Conservation (phyloP, 176 grass and related monocot species). For the Aegilops umbellulata region DNA sequence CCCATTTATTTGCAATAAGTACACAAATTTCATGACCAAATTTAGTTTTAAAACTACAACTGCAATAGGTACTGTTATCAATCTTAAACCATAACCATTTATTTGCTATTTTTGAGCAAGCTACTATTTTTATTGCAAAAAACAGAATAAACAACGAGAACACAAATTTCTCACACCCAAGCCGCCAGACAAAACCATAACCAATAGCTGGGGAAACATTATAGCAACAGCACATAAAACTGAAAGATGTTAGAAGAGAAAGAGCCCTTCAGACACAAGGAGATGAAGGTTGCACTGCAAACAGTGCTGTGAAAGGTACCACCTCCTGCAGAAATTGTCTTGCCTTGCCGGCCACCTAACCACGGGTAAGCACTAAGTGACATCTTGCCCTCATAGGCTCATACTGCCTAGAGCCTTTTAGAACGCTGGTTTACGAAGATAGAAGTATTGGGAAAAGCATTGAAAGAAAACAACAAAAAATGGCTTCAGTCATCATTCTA, state of each 20-base stretch:
- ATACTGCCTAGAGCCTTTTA: too few relatives aligned
- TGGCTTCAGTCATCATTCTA: not conserved
- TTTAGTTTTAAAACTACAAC: not conserved
- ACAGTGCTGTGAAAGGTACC: not conserved
- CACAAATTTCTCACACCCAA: not conserved
- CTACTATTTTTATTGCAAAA: constrained; percentile 7
- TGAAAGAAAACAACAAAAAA: not conserved
- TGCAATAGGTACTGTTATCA: not conserved
- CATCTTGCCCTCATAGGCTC: too few relatives aligned
- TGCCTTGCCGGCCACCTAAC: not conserved
- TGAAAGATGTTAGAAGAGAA: not conserved
- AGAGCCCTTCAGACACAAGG: not conserved
- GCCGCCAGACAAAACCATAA: not conserved
- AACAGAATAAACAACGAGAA: not conserved
- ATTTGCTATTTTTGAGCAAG: not conserved
- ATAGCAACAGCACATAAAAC: not conserved
- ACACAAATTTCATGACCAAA: too few relatives aligned
- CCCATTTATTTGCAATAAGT: not conserved
- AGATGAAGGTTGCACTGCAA: not conserved
- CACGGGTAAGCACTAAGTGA: not conserved
- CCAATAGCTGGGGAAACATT: not conserved
- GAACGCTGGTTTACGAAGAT: too few relatives aligned
- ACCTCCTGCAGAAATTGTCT: not conserved
- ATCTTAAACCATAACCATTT: not conserved
- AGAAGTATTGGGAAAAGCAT: not conserved